Conservation (phyloP, 495 filamentous ascomycete genomes). For the Penicillium waksmanii region DNA sequence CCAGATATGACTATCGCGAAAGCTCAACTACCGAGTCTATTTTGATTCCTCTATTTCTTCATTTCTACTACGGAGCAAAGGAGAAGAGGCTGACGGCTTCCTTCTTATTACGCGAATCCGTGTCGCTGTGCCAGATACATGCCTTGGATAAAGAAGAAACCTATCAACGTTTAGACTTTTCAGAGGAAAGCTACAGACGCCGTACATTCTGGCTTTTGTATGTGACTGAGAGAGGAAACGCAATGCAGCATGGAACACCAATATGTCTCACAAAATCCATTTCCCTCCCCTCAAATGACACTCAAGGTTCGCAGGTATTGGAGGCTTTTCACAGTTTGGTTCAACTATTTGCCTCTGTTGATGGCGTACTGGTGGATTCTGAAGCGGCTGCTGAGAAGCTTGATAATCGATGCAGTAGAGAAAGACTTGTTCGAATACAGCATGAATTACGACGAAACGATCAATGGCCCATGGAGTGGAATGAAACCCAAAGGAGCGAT, state of each 20-base stretch:
- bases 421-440: constrained; percentile 2
- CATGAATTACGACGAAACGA: neutral
- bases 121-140: constrained; percentile 1
- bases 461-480: constrained; percentile 7
- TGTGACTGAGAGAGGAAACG: constrained; percentile 8
- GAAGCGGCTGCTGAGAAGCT: neutral
- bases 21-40: constrained; percentile 1
- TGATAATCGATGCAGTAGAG: neutral
- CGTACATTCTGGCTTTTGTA: constrained; percentile 7
- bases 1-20: constrained; percentile 7
- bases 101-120: neutral
- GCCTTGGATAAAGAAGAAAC: neutral
- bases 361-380: neutral
- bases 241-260: constrained; percentile 5
- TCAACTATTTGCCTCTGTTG: neutral
- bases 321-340: neutral
- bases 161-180: neutral
- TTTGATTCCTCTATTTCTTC: constrained; percentile 5
- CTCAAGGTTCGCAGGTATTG: neutral
- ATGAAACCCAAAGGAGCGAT: constrained; percentile 4
- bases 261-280: constrained; percentile 1
- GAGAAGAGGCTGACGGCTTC: constrained; percentile 4
- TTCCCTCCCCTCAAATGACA: neutral
- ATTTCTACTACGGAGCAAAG: constrained; percentile 5
- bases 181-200: neutral